Base-by-base conservation (phyloP, 139 green algal genomes). In the Picochlorum sp. region DNA sequence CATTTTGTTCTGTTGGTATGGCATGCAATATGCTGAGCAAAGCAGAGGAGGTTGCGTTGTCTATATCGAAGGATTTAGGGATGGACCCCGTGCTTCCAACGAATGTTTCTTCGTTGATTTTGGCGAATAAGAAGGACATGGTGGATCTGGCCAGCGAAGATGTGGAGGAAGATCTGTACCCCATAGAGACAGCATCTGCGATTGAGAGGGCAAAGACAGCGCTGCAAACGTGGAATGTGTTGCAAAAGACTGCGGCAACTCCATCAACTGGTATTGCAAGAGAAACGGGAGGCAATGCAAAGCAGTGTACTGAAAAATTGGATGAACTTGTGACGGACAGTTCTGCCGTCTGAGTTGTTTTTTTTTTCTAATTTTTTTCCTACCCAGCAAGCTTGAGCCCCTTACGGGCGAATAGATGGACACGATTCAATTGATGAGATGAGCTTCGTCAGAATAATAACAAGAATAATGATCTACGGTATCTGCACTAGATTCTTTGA, bases 1-100 rank as follows among this genome's bases (percentile, higher is more conserved):
- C 86, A 34, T 91, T 91, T 65, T 92, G 84, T 70, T 88, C 77
- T 23, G 81, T 84, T 6, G 84, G 87, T 70, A 79, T 91, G 49
- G 21, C 72, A 14, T 47, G 14, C 10, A 65, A 75, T 41, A 63
- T 86, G 15, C 71, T 83, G 18, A 69, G 67, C 41, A 73, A 81
- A 57, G 77, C 79, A 1, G 81, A 85, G 56, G 41, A 59, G n/a
- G 23, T 56, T 18, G 58, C 64, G 37, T 61, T 44, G 15, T 49
- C 20, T 15, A 45, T 57, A 50, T 24, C 49, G 45, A 69, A 45
- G 50, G 50, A 0, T 61, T 75, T n/a, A 58, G 56, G 10, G 65
- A 60, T 30, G 50, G 63, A 26, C 16, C 70, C 47, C 18, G 18
- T 21, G 16, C 18, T 26, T 26, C 47, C 47, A 26, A 21, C 47